A percentile compares a stretch with the other conserved stretches of the same genome.
These are phyloP conservation scores for Populus davidiana DNA, from an alignment of 345 rosid genomes.

Conservation along the genomic window DNA sequence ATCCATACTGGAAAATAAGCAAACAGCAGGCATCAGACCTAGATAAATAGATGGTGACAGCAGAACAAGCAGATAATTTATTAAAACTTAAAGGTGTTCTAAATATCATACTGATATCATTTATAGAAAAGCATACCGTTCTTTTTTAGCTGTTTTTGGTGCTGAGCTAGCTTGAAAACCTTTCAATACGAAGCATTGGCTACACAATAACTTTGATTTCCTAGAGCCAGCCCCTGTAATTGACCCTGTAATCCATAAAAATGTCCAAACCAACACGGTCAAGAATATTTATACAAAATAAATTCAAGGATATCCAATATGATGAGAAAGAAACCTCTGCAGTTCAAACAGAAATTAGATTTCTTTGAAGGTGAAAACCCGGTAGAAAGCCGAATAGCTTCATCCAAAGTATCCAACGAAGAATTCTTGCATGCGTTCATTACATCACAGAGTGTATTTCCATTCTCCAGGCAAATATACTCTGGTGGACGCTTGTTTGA, in stretches of 20 bases:
- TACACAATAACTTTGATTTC: conserved; percentile 48
- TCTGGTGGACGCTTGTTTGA: conserved; percentile 83
- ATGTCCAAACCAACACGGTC: neutral
- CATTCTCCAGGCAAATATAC: conserved; percentile 67
- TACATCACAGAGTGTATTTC: conserved; percentile 72
- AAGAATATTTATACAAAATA: neutral
- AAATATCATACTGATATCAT: neutral
- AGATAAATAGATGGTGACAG: neutral
- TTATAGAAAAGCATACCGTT: conserved; percentile 30
- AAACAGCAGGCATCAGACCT: neutral
- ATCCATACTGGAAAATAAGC: neutral
- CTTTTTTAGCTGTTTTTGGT: conserved; percentile 24
- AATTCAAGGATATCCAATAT: conserved; percentile 11
- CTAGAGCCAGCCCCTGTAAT: conserved; percentile 27
- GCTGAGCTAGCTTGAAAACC: conserved; percentile 30
- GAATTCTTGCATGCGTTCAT: conserved; percentile 70
- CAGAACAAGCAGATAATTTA: neutral
- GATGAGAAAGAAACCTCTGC: conserved; percentile 64
- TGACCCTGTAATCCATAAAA: conserved; percentile 39
- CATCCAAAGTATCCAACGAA: conserved; percentile 57
- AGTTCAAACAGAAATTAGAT: conserved; percentile 63
- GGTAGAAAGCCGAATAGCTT: conserved; percentile 41
- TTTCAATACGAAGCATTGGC: conserved; percentile 44
- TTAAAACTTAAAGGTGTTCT: neutral
- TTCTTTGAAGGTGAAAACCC: conserved; percentile 50